Evolutionary conservation across 768 basidiomycete species (phyloP), one percentile per base, ranked within the genome.

Genomic region (Suillus ampliporus): DNA sequence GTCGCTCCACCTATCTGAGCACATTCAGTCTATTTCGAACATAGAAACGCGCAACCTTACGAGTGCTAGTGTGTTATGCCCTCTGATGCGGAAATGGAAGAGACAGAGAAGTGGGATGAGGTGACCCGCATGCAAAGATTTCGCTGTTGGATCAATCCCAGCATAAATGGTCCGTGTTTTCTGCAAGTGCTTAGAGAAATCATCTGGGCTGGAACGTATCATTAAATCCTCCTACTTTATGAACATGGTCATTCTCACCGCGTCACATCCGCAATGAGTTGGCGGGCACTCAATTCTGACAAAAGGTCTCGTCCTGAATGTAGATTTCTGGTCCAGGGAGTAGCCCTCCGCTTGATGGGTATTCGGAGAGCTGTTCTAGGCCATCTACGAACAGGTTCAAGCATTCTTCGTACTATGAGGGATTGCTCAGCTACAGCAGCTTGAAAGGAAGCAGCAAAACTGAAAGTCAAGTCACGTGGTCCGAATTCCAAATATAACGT

Each of bases 1-100:
- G 97, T 99, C 10, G 95, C 96, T 1, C 95, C 95, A 37, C 97
- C 97, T 73, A 98, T 91, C 97, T 99, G 71, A 38, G 13, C 14
- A n/a, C 43, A 54, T 28, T 65, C 54, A 59, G 34, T 28, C 11
- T 17, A 28, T 26, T 40, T 56, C 38, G 17, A 41, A 56, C 26
- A 28, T 19, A 56, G 5, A 28, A 28, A 56, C 3, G 38, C 38
- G 10, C 21, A 13, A 28, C 76, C 92, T 77, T 71, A 97, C 97
- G 31, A 99, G 83, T 5, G 93, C 89, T 37, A 99, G 88, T 44
- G 88, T 82, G 34, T 81, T 79, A 75, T 99, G 95, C 2, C 97
- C 97, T n/a, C 83, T 82, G 43, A 92, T 69, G 51, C 90, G 90
- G 73, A 99, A 97, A 71, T 98, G 97, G 17, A 98, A 79, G 50